Conservation (phyloP, 257 asterid species). For the Eustoma russellianum region DNA sequence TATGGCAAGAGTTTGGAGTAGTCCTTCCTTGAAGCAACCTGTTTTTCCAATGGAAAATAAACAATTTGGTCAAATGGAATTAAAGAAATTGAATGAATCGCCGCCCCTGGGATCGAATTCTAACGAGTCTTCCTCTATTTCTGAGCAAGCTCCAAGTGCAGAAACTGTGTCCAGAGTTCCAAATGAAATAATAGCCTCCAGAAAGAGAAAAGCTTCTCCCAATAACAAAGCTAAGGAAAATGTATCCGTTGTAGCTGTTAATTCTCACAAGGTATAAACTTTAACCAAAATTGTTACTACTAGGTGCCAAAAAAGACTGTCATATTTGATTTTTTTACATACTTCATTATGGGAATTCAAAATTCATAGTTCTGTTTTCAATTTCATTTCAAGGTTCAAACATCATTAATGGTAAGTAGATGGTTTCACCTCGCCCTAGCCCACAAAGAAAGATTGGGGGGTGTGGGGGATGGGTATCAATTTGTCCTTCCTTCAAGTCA, state of each 20-base stretch:
- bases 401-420: no score
- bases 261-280: slow-evolving; percentile 26
- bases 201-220: slow-evolving; percentile 50
- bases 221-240: slow-evolving; percentile 37
- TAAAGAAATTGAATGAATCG: slow-evolving; percentile 27
- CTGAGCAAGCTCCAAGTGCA: slow-evolving; percentile 44
- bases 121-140: slow-evolving; percentile 32
- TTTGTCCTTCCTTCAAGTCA: no score
- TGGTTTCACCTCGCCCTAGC: no score
- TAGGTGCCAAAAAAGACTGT: no score
- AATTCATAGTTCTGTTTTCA: no score
- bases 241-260: slow-evolving; percentile 15
- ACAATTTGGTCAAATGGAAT: slow-evolving; percentile 13
- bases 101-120: slow-evolving; percentile 30
- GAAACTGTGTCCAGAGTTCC: slow-evolving; percentile 43
- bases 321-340: no score
- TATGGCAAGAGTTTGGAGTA: slow-evolving; percentile 53
- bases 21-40: slow-evolving; percentile 42
- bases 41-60: slow-evolving; percentile 32
- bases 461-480: no score
- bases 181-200: slow-evolving; percentile 32
- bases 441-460: no score
- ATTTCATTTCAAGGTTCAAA: no score
- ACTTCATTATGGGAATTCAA: no score
- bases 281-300: no score